Conservation (phyloP, 2,329 filamentous ascomycete species). For the Ceratocystis destructans region DNA sequence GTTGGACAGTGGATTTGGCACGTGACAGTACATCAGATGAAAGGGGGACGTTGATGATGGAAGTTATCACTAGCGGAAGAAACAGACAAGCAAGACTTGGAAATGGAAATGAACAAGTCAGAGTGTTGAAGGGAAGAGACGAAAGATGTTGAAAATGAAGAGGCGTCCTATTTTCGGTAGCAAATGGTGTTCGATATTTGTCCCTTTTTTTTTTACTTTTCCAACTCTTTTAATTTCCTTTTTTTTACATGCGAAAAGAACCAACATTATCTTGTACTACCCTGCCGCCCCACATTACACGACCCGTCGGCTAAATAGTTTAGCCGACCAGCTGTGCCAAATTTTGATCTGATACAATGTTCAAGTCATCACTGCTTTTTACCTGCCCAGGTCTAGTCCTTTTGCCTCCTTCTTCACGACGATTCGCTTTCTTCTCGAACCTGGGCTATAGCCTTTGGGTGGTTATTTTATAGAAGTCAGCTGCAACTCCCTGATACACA, state of each 20-base stretch:
- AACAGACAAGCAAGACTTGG: not conserved
- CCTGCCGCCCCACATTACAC: constrained; percentile 8
- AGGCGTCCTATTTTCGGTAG: not conserved
- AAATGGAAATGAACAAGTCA: too few relatives aligned
- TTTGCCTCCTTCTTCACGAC: not conserved
- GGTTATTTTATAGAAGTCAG: not conserved
- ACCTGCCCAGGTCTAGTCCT: not conserved
- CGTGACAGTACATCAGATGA: constrained; percentile 1
- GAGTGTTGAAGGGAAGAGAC: too few relatives aligned
- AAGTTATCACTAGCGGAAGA: not conserved
- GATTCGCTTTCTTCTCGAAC: not conserved
- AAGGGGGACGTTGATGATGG: not conserved
- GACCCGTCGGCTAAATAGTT: constrained; percentile 13
- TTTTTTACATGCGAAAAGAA: not conserved
- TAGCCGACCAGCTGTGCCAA: constrained; percentile 8
- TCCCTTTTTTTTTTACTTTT: not conserved
- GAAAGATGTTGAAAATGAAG: too few relatives aligned
- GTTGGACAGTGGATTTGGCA: not conserved
- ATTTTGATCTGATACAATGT: constrained; percentile 13
- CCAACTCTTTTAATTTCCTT: not conserved
- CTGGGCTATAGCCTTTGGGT: not conserved
- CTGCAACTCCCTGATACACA: not conserved
- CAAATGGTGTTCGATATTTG: not conserved
- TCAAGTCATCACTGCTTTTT: constrained; percentile 10
- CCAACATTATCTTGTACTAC: not conserved